Base-by-base conservation (phyloP, 352 stramenopile genomes). In the Phytopythium oedochilum region DNA sequence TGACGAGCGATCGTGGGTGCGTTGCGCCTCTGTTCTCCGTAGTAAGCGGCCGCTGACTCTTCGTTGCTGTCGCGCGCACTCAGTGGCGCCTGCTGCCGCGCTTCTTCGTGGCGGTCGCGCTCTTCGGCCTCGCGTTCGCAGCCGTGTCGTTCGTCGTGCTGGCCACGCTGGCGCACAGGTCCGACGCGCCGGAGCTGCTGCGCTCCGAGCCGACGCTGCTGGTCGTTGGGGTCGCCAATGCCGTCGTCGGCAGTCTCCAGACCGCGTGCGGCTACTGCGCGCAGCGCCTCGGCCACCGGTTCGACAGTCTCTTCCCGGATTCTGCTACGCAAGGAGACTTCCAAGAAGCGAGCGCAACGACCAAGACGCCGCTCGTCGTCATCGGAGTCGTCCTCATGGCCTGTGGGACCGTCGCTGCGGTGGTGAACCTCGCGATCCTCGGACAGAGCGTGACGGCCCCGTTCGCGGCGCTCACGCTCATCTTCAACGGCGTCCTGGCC, bases 361-460 rank as follows among this genome's bases (percentile, higher is more conserved):
- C 50, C 42, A 70, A 55, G 48, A 55, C 40, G 11, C 65, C 62
- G 10, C 35, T 78, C 6, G 56, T 73, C 26, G 48, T 52, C 3
- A 56, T 78, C n/a, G 65, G 69, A 2, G 39, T 78, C 8, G 39
- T 75, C 15, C 46, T 75, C 14, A 57, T 78, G 14, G 65, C 63
- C 2, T 70, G 62, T 34, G 69, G 69, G 0, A 73, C 65, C 6
- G 63, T 78, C 53, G 53, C 62, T 1, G 69, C 65, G 9, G 57
- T 75, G 17, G 53, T 75, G 18, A 78, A 75, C 44, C 54, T 78
- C n/a, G 65, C 64, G 7, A 68, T 78, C 11, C 35, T 75, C n/a
- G 66, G 65, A 0, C 63, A 73, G 46, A 75, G 62, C 22, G 62
- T 70, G 20, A 70, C 62, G 5, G 69, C 66, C 0, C 69, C 69